Conservation (phyloP, 805 yeast species). For the Metschnikowia gelsemii region DNA sequence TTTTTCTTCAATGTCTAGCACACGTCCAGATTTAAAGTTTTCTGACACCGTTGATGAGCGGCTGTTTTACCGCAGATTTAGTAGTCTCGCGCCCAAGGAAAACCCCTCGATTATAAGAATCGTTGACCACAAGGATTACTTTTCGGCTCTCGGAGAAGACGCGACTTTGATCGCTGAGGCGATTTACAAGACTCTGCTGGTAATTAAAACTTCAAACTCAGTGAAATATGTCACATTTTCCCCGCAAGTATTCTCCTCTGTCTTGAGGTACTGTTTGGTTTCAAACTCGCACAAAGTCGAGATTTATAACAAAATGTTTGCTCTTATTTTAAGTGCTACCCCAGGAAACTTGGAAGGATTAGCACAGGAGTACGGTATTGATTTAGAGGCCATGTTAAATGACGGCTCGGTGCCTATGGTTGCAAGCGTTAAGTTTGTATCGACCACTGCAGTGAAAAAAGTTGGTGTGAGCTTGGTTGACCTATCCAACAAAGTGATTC, state of each 20-base stretch:
- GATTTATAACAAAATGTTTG: constrained; percentile 70
- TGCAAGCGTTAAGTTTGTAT: constrained; percentile 36
- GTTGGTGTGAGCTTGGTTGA: constrained; percentile 84
- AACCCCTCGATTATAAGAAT: constrained; percentile 55
- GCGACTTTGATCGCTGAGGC: constrained; percentile 81
- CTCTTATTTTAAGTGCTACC: constrained; percentile 59
- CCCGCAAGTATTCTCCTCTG: constrained; percentile 64
- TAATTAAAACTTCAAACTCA: constrained; percentile 58
- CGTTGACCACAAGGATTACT: constrained; percentile 81
- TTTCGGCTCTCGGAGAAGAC: constrained; percentile 68
- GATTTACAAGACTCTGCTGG: constrained; percentile 81
- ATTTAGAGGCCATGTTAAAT: constrained; percentile 61
- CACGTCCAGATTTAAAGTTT: constrained; percentile 47
- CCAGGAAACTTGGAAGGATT: constrained; percentile 81
- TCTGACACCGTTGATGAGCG: constrained; percentile 45
- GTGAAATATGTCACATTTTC: constrained; percentile 73
- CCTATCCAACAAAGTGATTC: constrained; percentile 61
- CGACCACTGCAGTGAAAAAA: constrained; percentile 42
- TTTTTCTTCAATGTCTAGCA: constrained; percentile 32
- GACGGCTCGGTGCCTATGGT: constrained; percentile 43
- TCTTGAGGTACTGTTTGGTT: constrained; percentile 65
- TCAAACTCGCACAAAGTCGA: constrained; percentile 77
- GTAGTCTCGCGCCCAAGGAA: constrained; percentile 49
- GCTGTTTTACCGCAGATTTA: constrained; percentile 43
- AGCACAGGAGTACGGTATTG: constrained; percentile 36